Evolutionary conservation across 1,284 basidiomycete genomes (phyloP), one percentile per base, ranked within the genome.

Genomic region (Afroboletus lepidellus): DNA sequence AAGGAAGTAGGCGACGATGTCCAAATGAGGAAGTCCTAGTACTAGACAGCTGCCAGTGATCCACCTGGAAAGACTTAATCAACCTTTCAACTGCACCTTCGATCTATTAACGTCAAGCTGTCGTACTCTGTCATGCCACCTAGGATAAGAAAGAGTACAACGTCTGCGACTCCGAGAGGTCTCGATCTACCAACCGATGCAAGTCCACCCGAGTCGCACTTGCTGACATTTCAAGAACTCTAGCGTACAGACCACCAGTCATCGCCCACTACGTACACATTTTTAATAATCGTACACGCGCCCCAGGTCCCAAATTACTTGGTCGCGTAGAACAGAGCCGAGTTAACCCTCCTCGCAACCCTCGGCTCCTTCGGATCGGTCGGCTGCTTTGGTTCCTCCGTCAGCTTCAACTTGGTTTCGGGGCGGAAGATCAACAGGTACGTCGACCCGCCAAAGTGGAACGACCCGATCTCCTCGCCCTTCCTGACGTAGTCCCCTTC

Each of bases 371-470:
- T 30, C 20, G 42, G 30, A 15, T 32, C 29, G 6, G 25, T 11
- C 20, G 42, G 42, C 20, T 44, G 42, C 8, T 39, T 37, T 5
- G 59, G 59, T 16, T 50, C 60, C n/a, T 47, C 44, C 41, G 50
- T 25, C 46, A 61, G 24, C 32, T 30, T 51, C 53, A 61, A n/a
- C 46, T 49, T 37, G 41, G 61, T 61, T 43, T 61, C 48, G 7
- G 60, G 53, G 8, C 61, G 58, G 65, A 80, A 80, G 29, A 79
- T 50, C 41, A 77, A 57, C 48, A 70, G 67, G 56, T 76, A 71
- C 1, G 77, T 72, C 33, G 77, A 80, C 6, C 78, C 78, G 13
- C 79, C 77, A 61, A 78, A 79, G 59, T 78, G 79, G 70, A 80
- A 80, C 69, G 74, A 78, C 48, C 78, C 78, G 6, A 78, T 48